phyloP scores from a whole-genome alignment of 106 monocot species.

The Amphibolis antarctica region DNA sequence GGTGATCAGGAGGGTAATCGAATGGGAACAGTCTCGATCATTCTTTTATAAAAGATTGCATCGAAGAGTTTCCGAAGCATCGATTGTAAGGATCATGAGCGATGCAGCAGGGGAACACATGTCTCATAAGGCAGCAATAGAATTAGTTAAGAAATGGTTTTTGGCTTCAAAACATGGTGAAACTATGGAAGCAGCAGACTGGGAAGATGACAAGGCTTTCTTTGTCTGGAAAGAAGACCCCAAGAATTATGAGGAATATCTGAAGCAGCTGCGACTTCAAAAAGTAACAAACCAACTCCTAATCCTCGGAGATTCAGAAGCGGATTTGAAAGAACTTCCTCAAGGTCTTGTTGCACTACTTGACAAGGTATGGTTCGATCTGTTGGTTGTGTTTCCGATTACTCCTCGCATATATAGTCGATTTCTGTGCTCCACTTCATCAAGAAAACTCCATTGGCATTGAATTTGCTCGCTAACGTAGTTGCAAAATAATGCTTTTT shows the following conservation, averaged over 20 bases:
- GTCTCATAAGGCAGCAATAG: conserved; percentile 38
- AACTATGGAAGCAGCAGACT: conserved; percentile 13
- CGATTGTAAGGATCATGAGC: conserved; percentile 40
- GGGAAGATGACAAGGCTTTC: conserved; percentile 77
- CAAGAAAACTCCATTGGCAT: neutral
- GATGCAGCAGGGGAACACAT: conserved; percentile 54
- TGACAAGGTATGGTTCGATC: conserved; percentile 50
- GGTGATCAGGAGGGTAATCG: conserved; percentile 62
- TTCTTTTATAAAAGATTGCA: conserved; percentile 86
- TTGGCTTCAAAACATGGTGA: conserved; percentile 11
- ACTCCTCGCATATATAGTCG: neutral
- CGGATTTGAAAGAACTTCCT: conserved; percentile 59
- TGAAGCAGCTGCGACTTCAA: conserved; percentile 53
- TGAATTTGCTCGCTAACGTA: neutral
- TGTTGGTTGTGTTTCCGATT: no score
- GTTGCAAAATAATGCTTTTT: neutral
- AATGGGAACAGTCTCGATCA: conserved; percentile 66
- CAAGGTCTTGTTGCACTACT: conserved; percentile 55
- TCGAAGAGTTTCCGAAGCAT: conserved; percentile 58
- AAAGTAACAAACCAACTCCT: conserved; percentile 37
- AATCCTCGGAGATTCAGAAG: conserved; percentile 33
- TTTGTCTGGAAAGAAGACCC: conserved; percentile 64
- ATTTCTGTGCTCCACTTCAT: neutral
- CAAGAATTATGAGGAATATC: conserved; percentile 46
- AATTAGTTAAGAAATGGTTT: conserved; percentile 77